Evolutionary conservation across 225 moss, liverwort and hornwort species (phyloP), one percentile per base, ranked within the genome.

Genomic region (Ulota crispa): DNA sequence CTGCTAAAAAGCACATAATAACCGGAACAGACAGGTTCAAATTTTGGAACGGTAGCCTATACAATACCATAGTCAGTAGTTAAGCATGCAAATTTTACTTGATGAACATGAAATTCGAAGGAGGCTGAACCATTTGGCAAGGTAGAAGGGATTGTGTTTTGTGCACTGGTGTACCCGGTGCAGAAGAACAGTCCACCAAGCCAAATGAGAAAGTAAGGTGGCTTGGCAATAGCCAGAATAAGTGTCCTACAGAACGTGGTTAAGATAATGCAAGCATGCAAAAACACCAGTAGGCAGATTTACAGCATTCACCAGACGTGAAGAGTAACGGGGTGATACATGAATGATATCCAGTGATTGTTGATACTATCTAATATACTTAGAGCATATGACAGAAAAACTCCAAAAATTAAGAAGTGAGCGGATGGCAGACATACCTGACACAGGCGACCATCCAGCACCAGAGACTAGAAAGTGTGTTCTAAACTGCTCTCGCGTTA

Each of bases 181-280:
- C 23, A 31, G 14, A 75, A 74, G 84, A 79, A 7, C 37, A 52
- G 56, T 15, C 69, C 69, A 14, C 21, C 32, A 5, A 27, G 28
- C 62, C 61, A 23, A 30, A 26, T 73, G 21, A 73, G 28, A n/a
- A 67, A 20, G 86, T 61, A 89, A 23, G 74, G 16, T 75, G 78
- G 14, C 47, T 81, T 85, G 9, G 79, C 78, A 34, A 89, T 74
- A 13, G 91, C 76, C 52, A 90, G 79, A 67, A 94, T 90, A 30
- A 92, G 41, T 59, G 94, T 87, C 93, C 90, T 94, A 89, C 91
- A 93, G 47, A 94, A 20, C 9, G 91, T 92, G 32, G 93, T 77
- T 72, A 85, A 86, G 42, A 94, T 26, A 92, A 91, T 94, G 93
- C 83, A 77, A 84, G 77, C 59, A 62, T 8, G 72, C 9, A 42